Conservation (phyloP, 176 grass and related monocot species). For the Thinopyrum elongatum region DNA sequence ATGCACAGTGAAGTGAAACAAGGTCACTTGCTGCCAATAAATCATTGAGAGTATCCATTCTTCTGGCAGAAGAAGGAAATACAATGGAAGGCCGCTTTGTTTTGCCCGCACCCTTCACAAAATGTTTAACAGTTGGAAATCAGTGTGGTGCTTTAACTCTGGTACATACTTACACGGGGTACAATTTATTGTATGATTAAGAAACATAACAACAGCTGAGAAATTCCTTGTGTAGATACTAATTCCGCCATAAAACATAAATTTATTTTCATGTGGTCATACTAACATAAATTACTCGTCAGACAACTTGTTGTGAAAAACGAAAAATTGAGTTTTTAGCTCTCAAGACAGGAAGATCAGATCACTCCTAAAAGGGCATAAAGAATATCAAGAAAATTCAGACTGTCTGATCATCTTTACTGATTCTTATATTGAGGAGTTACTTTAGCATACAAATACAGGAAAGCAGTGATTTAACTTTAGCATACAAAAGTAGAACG, state of each 20-base stretch:
- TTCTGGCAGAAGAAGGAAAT: constrained; percentile 84
- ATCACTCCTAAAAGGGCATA: not conserved
- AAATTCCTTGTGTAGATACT: not conserved
- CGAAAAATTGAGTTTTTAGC: not conserved
- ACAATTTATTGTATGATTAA: not conserved
- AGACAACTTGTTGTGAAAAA: not conserved
- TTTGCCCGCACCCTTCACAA: constrained; percentile 58
- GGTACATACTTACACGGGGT: not conserved
- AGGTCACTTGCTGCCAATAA: constrained; percentile 90
- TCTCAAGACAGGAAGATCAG: not conserved
- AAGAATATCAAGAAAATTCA: not conserved
- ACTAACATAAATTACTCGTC: not conserved
- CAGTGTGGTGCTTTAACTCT: not conserved
- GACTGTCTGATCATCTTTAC: not conserved
- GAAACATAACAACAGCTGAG: not conserved
- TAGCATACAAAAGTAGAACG: not conserved
- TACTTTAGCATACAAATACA: not conserved
- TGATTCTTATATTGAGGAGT: not conserved
- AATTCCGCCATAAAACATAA: not conserved
- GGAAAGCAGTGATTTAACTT: constrained; percentile 1
- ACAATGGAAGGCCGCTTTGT: constrained; percentile 63
- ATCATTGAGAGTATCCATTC: constrained; percentile 98
- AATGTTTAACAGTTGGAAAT: constrained; percentile 27
- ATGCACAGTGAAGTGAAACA: constrained; percentile 78
- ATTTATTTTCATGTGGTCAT: not conserved